Conservation (phyloP, 495 filamentous ascomycete genomes). For the Thozetella sp. region DNA sequence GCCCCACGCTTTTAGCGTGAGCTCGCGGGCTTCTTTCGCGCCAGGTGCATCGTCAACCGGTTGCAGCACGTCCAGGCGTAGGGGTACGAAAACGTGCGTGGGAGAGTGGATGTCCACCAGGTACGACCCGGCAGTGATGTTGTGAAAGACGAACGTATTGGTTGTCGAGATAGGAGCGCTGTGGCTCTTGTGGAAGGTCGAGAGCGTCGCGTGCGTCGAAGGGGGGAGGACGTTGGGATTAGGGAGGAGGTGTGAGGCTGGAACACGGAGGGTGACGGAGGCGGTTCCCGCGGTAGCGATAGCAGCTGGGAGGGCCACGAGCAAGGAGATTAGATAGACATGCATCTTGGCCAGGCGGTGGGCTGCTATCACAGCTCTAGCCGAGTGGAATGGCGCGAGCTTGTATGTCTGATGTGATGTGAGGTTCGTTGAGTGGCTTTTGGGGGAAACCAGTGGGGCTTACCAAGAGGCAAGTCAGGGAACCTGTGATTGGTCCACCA, state of each 20-base stretch:
- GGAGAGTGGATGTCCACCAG: slow-evolving; percentile 75
- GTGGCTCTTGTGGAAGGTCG: slow-evolving; percentile 46
- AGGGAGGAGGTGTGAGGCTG: slow-evolving; percentile 46
- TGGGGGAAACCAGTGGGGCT: too few species aligned
- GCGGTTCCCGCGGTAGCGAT: slow-evolving; percentile 7
- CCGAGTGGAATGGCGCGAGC: too few species aligned
- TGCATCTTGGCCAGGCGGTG: not conserved
- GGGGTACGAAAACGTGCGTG: slow-evolving; percentile 72
- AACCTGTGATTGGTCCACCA: too few species aligned
- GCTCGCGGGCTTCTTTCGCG: slow-evolving; percentile 37
- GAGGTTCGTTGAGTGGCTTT: too few species aligned
- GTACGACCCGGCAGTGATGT: slow-evolving; percentile 70
- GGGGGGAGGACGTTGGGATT: slow-evolving; percentile 62
- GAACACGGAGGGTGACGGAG: slow-evolving; percentile 42
- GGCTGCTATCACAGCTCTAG: not conserved
- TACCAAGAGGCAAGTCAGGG: too few species aligned
- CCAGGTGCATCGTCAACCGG: slow-evolving; percentile 34
- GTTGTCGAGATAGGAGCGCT: slow-evolving; percentile 62
- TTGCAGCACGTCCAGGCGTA: slow-evolving; percentile 72
- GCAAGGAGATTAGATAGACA: not conserved
- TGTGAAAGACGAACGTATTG: slow-evolving; percentile 73
- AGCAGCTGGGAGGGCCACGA: slow-evolving; percentile 1
- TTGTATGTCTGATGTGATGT: too few species aligned
- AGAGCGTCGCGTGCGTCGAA: slow-evolving; percentile 74
- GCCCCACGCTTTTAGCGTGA: slow-evolving; percentile 70